Conservation (phyloP, 768 basidiomycete genomes). For the Mycena olivaceomarginata region DNA sequence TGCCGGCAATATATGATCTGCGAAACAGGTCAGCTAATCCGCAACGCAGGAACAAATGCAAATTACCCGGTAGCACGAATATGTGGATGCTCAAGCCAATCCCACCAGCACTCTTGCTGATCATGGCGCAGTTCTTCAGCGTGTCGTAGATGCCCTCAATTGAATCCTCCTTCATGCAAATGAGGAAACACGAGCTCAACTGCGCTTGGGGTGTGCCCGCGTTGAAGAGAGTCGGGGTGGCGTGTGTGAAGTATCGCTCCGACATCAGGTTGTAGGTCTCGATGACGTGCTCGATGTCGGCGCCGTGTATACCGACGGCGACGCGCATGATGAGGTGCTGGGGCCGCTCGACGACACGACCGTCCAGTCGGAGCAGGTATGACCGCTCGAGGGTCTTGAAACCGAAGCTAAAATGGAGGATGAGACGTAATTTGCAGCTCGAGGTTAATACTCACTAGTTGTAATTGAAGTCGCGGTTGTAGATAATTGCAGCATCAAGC, state of each 20-base stretch:
- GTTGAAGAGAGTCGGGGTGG: slow-evolving; percentile 98
- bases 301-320: slow-evolving; percentile 96
- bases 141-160: slow-evolving; percentile 99
- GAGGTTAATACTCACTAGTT: slow-evolving; percentile 78
- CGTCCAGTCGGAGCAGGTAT: slow-evolving; percentile 95
- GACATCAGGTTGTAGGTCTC: slow-evolving; percentile 98
- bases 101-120: slow-evolving; percentile 99
- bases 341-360: slow-evolving; percentile 96
- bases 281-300: slow-evolving; percentile 90
- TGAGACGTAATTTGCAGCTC: slow-evolving; percentile 11
- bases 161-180: slow-evolving; percentile 98
- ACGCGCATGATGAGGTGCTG: slow-evolving; percentile 99
- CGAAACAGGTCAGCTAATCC: slow-evolving; percentile 8
- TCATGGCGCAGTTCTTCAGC: slow-evolving; percentile 98
- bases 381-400: slow-evolving; percentile 99
- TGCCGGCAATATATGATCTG: slow-evolving; percentile 98
- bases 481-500: slow-evolving; percentile 96
- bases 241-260: slow-evolving; percentile 98
- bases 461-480: slow-evolving; percentile 98
- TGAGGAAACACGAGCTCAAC: slow-evolving; percentile 96
- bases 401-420: slow-evolving; percentile 81
- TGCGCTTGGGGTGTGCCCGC: slow-evolving; percentile 98
- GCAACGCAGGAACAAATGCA: slow-evolving; percentile 25
- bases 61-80: slow-evolving; percentile 95
- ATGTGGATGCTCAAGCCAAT: slow-evolving; percentile 97